Percentiles rank a stretch among this genome's conserved stretches.
phyloP scores from a whole-genome alignment of 768 basidiomycete genomes.

The Suillus brevipes region DNA sequence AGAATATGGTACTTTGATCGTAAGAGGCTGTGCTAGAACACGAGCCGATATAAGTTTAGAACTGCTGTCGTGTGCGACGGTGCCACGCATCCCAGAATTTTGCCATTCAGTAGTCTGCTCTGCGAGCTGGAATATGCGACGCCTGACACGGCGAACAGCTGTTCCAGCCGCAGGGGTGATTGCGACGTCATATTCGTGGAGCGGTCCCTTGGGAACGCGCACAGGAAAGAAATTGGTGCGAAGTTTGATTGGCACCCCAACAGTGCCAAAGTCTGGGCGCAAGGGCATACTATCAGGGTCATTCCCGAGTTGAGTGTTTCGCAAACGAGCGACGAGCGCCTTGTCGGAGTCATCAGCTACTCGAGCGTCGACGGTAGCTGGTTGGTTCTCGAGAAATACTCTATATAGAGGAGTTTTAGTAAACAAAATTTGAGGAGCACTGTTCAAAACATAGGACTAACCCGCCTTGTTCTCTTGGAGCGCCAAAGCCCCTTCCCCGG shows the following conservation, averaged over 20 bases:
- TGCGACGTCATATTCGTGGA: slow-evolving; percentile 51
- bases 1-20: slow-evolving; percentile 39
- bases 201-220: slow-evolving; percentile 43
- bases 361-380: slow-evolving; percentile 57
- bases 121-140: slow-evolving; percentile 50
- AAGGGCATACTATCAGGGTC: slow-evolving; percentile 38
- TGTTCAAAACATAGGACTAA: slow-evolving; percentile 23
- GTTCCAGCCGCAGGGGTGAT: slow-evolving; percentile 38
- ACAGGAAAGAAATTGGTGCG: slow-evolving; percentile 57
- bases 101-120: slow-evolving; percentile 43
- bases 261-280: slow-evolving; percentile 49
- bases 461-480: slow-evolving; percentile 42
- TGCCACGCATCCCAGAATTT: slow-evolving; percentile 38
- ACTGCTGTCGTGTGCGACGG: slow-evolving; percentile 49
- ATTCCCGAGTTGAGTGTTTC: slow-evolving; percentile 23
- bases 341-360: slow-evolving; percentile 43
- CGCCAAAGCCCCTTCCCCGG: slow-evolving; percentile 26
- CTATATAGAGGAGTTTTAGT: slow-evolving; percentile 24
- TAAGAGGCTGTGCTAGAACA: slow-evolving; percentile 41
- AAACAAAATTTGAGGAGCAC: not conserved
- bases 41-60: slow-evolving; percentile 46
- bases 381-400: slow-evolving; percentile 39
- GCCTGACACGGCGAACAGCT: slow-evolving; percentile 40
- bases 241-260: slow-evolving; percentile 44
- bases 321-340: slow-evolving; percentile 40